Evolutionary conservation across 202 grass and related monocot genomes (phyloP).

Genomic region (Panicum hallii): DNA sequence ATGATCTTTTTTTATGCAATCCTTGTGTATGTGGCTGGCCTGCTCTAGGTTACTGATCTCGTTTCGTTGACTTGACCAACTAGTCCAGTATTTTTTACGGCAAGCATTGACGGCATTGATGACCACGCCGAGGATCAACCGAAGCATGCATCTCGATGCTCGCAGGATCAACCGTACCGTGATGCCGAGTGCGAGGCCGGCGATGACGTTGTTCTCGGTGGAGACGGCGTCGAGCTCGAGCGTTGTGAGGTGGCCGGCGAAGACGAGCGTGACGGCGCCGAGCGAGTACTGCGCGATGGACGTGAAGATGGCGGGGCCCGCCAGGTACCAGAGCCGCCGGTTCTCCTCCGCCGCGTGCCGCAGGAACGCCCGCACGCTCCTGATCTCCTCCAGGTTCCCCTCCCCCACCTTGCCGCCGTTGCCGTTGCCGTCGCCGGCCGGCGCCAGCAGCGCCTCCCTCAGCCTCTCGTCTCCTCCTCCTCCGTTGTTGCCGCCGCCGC

Average conservation of each 20-base stretch:
- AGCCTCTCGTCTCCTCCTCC: slow-evolving; percentile 35
- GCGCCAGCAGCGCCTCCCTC: background rate
- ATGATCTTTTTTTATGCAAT: no score
- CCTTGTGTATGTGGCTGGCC: no score
- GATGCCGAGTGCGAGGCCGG: slow-evolving; percentile 80
- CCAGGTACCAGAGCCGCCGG: slow-evolving; percentile 66
- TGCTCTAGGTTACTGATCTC: no score
- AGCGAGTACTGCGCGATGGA: slow-evolving; percentile 87
- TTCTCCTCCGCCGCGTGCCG: slow-evolving; percentile 60
- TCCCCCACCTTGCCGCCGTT: background rate
- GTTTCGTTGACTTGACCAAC: no score
- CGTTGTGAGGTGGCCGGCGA: slow-evolving; percentile 85
- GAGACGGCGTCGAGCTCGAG: slow-evolving; percentile 90
- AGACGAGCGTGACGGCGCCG: slow-evolving; percentile 69
- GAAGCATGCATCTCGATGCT: no score
- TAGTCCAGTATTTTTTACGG: no score
- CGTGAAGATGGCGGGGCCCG: slow-evolving; percentile 79
- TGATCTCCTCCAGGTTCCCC: slow-evolving; percentile 64
- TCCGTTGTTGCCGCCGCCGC: no score
- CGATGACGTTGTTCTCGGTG: slow-evolving; percentile 80
- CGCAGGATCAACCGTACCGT: slow-evolving; percentile 39
- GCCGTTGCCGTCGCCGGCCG: no score
- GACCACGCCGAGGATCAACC: no score
- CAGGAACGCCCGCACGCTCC: slow-evolving; percentile 49
- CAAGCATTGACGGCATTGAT: no score